Conservation (phyloP, 148 eudicot species). For the Suaeda aralocaspica region DNA sequence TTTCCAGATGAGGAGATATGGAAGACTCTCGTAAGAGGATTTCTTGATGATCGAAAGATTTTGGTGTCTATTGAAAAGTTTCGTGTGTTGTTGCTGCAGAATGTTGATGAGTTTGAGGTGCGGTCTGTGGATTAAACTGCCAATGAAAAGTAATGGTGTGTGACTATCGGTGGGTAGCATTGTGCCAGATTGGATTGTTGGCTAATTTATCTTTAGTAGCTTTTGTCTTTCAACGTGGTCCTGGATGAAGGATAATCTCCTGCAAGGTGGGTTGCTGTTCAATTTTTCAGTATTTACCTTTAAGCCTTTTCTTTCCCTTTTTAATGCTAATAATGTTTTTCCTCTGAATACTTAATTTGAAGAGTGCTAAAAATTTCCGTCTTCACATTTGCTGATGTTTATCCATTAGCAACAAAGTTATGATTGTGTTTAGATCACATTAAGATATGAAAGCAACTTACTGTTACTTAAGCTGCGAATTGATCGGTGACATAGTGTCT, state of each 20-base stretch:
- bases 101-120: slow-evolving; percentile 22
- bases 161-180: not conserved
- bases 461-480: not conserved
- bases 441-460: not conserved
- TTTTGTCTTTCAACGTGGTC: not conserved
- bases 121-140: slow-evolving; percentile 7
- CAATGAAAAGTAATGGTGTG: not conserved
- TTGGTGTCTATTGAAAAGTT: slow-evolving; percentile 45
- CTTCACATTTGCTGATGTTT: not conserved
- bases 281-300: not conserved
- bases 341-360: not conserved
- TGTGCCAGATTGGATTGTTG: not conserved
- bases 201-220: not conserved
- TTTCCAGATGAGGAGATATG: slow-evolving; percentile 63
- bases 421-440: too few relatives aligned
- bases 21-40: slow-evolving; percentile 45
- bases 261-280: slow-evolving; percentile 15
- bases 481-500: not conserved
- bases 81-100: slow-evolving; percentile 27
- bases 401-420: too few relatives aligned
- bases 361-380: not conserved
- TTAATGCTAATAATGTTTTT: not conserved
- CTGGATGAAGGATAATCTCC: slow-evolving; percentile 11
- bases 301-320: not conserved
- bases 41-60: slow-evolving; percentile 50